These are phyloP conservation scores for Suillus placidus DNA, from an alignment of 768 basidiomycete species.

Conservation along the genomic window DNA sequence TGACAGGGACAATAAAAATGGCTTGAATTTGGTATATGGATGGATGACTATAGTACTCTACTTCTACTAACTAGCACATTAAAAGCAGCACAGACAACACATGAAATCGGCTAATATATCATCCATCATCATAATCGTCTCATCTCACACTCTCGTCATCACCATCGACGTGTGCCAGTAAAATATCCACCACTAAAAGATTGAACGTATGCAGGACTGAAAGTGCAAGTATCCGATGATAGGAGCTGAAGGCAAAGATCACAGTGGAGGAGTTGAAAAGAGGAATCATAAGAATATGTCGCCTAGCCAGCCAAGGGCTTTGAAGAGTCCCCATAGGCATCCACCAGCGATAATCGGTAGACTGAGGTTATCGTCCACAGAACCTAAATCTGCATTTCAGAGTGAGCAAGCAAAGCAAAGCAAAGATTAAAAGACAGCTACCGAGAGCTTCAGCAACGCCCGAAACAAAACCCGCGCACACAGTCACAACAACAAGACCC, in stretches of 20 bases:
- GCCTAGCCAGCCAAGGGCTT: slow-evolving; percentile 40
- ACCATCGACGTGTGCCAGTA: not conserved
- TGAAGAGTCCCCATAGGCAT: slow-evolving; percentile 59
- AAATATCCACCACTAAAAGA: slow-evolving; percentile 2
- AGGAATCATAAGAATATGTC: slow-evolving; percentile 18
- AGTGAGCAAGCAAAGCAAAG: slow-evolving; percentile 10
- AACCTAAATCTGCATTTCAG: slow-evolving; percentile 66
- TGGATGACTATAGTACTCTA: slow-evolving; percentile 8
- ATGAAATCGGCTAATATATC: slow-evolving; percentile 4
- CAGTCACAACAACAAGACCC: slow-evolving; percentile 58
- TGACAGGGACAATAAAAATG: not conserved
- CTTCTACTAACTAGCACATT: slow-evolving; percentile 8
- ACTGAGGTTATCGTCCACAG: slow-evolving; percentile 87
- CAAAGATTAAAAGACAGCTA: slow-evolving; percentile 40
- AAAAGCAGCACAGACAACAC: slow-evolving; percentile 1
- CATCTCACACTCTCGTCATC: slow-evolving; percentile 4
- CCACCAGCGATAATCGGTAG: slow-evolving; percentile 87
- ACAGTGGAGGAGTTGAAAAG: not conserved
- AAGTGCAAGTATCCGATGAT: not conserved
- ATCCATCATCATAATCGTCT: slow-evolving; percentile 2
- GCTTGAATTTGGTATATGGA: slow-evolving; percentile 2
- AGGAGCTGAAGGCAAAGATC: not conserved
- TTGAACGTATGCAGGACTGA: not conserved
- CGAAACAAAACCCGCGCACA: slow-evolving; percentile 75
- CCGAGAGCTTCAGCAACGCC: slow-evolving; percentile 90